phyloP scores from a whole-genome alignment of 2,329 filamentous ascomycete genomes.

The Pseudogymnoascus verrucosus region DNA sequence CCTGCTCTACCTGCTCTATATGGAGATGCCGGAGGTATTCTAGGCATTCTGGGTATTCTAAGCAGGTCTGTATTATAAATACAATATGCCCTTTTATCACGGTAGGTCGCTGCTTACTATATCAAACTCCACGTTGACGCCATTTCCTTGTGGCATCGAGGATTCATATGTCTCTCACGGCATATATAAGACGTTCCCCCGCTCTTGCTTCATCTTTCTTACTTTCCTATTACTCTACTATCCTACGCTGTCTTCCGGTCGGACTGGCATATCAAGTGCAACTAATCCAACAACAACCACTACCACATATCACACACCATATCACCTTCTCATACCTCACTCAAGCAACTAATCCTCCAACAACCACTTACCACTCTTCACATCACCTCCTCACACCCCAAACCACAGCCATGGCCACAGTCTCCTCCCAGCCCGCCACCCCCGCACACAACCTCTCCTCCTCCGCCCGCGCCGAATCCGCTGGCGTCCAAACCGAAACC shows the following conservation, averaged over 20 bases:
- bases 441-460: constrained; percentile 34
- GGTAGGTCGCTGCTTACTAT: neutral
- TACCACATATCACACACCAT: neutral
- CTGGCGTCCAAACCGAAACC: constrained; percentile 9
- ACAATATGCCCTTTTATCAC: neutral
- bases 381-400: neutral
- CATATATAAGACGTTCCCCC: neutral
- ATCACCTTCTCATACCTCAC: neutral
- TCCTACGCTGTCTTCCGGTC: neutral
- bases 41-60: neutral
- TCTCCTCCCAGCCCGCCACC: constrained; percentile 29
- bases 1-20: neutral
- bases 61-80: neutral
- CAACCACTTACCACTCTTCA: neutral
- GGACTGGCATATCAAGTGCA: neutral
- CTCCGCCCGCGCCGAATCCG: constrained; percentile 21
- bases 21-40: neutral
- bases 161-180: neutral
- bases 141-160: neutral
- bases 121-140: neutral
- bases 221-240: neutral
- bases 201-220: neutral
- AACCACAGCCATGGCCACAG: constrained; percentile 30
- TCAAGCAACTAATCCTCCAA: neutral
- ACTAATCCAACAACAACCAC: neutral